Conservation (phyloP, 768 basidiomycete genomes). For the Cystobasidiopsis lactophilus region DNA sequence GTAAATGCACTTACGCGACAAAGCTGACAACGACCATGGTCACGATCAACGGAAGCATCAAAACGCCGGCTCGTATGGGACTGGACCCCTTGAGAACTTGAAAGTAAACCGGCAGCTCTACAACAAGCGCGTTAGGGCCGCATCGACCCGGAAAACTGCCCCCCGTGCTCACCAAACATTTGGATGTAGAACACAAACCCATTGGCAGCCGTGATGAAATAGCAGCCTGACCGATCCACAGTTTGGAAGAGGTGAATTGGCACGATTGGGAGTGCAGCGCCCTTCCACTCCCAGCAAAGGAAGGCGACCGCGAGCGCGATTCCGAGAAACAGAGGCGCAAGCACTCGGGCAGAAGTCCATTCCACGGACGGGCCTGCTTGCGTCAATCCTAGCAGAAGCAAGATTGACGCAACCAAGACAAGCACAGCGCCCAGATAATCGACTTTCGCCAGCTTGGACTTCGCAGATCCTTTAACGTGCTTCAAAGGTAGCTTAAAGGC, state of each 20-base stretch:
- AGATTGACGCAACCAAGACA: background rate
- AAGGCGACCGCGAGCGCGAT: constrained; percentile 36
- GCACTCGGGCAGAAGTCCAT: constrained; percentile 44
- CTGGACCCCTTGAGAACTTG: constrained; percentile 43
- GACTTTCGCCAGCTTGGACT: constrained; percentile 1
- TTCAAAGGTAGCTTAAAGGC: constrained; percentile 15
- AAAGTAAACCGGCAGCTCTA: constrained; percentile 49
- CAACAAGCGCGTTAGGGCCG: constrained; percentile 22
- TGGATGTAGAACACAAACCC: background rate
- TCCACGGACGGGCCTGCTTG: constrained; percentile 55
- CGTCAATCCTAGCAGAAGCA: constrained; percentile 40
- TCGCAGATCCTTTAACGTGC: constrained; percentile 10
- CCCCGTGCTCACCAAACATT: background rate
- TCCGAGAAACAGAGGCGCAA: constrained; percentile 37
- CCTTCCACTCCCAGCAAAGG: constrained; percentile 50
- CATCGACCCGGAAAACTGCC: background rate
- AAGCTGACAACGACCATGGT: constrained; percentile 45
- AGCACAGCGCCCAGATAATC: background rate
- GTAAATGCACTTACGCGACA: too few relatives aligned
- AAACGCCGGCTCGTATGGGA: constrained; percentile 40
- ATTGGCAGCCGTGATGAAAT: background rate
- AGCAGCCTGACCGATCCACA: background rate
- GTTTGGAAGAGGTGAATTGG: constrained; percentile 23
- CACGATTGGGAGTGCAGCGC: constrained; percentile 44
- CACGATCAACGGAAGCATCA: constrained; percentile 46